Percentiles rank a stretch among this genome's conserved stretches.
Conservation (phyloP, 139 green algal genomes). For the Monoraphidium neglectum region DNA sequence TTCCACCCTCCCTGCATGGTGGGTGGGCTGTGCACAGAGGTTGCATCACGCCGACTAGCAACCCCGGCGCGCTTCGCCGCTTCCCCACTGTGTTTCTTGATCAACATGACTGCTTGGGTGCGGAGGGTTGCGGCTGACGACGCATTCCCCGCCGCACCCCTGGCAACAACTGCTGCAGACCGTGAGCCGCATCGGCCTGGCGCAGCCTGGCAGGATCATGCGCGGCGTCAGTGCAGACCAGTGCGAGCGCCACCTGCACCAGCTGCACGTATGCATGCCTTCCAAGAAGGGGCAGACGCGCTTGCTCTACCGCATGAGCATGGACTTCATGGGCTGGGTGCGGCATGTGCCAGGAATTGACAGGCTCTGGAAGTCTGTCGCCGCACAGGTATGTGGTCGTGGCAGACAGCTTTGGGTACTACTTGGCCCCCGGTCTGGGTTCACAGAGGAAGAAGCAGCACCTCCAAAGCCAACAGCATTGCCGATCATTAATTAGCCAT, state of each 20-base stretch:
- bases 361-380: conserved; percentile 77
- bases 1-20: conserved; percentile 94
- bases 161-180: conserved; percentile 41
- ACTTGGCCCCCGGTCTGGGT: no score
- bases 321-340: conserved; percentile 94
- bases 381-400: conserved; percentile 18
- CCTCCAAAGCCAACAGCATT: no score
- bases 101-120: no score
- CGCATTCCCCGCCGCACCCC: no score
- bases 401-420: no score
- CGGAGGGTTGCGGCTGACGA: no score
- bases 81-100: no score
- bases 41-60: no score
- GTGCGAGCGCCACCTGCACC: conserved; percentile 94
- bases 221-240: conserved; percentile 60
- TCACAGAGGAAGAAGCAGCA: no score
- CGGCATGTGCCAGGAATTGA: conserved; percentile 88
- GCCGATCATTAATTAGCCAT: no score
- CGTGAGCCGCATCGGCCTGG: conserved; percentile 88
- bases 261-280: conserved; percentile 97
- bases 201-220: conserved; percentile 89
- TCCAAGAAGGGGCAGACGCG: conserved; percentile 86
- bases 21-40: no score
- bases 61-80: no score
- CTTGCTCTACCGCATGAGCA: conserved; percentile 97